Base-by-base conservation (phyloP, 2,329 filamentous ascomycete genomes). In the Fusarium sp. region DNA sequence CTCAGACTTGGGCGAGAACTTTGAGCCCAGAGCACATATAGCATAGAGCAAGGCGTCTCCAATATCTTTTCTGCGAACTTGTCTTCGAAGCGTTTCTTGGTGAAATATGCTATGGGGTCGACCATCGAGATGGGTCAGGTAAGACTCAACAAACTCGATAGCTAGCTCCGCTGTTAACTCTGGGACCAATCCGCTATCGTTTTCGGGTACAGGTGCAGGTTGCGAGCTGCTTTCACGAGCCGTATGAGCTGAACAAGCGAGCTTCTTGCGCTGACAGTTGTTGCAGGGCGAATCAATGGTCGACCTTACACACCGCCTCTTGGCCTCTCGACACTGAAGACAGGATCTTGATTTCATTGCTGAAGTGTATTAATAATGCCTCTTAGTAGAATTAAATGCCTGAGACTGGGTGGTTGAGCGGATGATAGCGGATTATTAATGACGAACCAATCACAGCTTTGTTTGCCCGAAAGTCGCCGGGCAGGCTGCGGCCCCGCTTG, bases 61-160 rank as follows among this genome's bases (percentile, higher is more conserved):
- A 1, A 61, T 46, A 11, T 46, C 35, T 3, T 20, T 45, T 0
- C 3, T 2, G 1, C 17, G 36, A 7, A 59, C 36, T 36, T 63
- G 44, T 18, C 17, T 22, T 11, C 35, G 41, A 8, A 65, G 35
- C 1, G 57, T 41, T n/a, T 27, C 33, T 22, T 1, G 46, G 41
- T 65, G 57, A 1, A 65, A 65, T 12, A 65, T 54, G 18, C 62
- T 65, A n/a, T 65, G 57, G 4, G 56, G 29, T 13, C 29, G 27
- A 7, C 57, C 57, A 1, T 65, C 56, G 2, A 65, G 41, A 27
- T 42, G n/a, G 2, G 7, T 31, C 7, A 65, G 35, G n/a, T 65
- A 65, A 18, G 27, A 41, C 35, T 62, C 62, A 2, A 62, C 57
- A 13, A 50, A 63, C 36, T 50, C 31, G 10, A 39, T 2, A 31